A percentile compares a stretch with the other conserved stretches of the same genome.
phyloP scores from a whole-genome alignment of 2,329 filamentous ascomycete genomes.

The Xylaria sp. region DNA sequence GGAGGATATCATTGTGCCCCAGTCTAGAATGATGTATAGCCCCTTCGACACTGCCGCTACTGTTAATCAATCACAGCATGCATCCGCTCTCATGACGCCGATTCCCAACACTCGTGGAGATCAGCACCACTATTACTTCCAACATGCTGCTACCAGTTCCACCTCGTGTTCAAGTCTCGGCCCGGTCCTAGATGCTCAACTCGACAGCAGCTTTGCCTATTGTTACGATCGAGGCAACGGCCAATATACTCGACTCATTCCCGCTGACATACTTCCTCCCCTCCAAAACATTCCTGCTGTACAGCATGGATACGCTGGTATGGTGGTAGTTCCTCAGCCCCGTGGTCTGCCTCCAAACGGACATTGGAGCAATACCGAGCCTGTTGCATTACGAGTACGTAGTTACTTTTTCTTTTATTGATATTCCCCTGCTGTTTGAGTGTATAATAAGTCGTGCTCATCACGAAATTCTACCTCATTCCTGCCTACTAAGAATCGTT shows the following conservation, averaged over 20 bases:
- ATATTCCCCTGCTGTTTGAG: too few species aligned
- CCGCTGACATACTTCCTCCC: constrained; percentile 58
- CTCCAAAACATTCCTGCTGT: constrained; percentile 51
- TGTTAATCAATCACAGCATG: constrained; percentile 12
- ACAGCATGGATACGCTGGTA: constrained; percentile 47
- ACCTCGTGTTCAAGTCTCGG: constrained; percentile 21
- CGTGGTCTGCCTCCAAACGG: constrained; percentile 46
- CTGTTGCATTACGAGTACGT: constrained; percentile 49
- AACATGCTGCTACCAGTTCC: constrained; percentile 2
- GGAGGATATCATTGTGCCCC: constrained; percentile 22
- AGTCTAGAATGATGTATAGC: constrained; percentile 26
- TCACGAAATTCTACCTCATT: too few species aligned
- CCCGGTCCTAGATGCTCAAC: constrained; percentile 33
- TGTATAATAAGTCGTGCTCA: too few species aligned
- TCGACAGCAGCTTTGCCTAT: constrained; percentile 51
- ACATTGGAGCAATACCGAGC: constrained; percentile 46
- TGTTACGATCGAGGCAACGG: constrained; percentile 60
- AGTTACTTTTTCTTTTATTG: neutral
- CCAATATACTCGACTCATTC: constrained; percentile 59
- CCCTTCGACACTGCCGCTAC: constrained; percentile 29
- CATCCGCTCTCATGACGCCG: constrained; percentile 13
- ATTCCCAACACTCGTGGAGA: constrained; percentile 28
- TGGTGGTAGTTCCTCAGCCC: constrained; percentile 55
- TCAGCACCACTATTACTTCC: constrained; percentile 26
- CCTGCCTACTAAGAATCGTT: constrained; percentile 17